phyloP scores from a whole-genome alignment of 108 stramenopile genomes.

The Cyclostephanos invisitatus region DNA sequence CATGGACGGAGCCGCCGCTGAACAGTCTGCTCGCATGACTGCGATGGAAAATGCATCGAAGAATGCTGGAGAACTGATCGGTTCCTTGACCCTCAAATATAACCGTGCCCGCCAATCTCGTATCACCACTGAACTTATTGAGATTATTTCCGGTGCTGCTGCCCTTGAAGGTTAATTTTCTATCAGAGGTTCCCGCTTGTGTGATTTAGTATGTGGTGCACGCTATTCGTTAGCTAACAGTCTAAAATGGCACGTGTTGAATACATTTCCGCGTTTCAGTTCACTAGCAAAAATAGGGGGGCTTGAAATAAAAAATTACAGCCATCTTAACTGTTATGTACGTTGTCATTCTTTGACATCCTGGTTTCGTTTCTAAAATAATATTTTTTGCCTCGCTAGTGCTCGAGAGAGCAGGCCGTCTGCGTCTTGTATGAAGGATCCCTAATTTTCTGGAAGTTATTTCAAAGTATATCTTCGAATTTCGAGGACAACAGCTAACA shows the following conservation, averaged over 20 bases:
- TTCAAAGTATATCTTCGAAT: neutral
- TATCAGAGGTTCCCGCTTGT: neutral
- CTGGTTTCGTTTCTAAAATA: neutral
- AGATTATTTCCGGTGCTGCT: conserved; percentile 99
- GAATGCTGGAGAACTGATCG: conserved; percentile 99
- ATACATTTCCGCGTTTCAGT: neutral
- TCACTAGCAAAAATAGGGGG: neutral
- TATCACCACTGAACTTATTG: conserved; percentile 99
- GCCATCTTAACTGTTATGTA: no score
- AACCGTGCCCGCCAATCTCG: conserved; percentile 99
- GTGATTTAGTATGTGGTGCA: neutral
- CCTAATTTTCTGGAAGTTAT: no score
- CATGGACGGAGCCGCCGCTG: conserved; percentile 97
- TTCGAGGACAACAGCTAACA: no score
- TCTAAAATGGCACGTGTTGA: neutral
- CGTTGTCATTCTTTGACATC: no score
- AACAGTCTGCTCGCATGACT: conserved; percentile 99
- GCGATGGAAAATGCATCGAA: conserved; percentile 99
- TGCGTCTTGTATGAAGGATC: no score
- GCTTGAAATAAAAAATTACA: no score
- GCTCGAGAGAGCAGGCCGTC: no score
- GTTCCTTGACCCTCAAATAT: conserved; percentile 95
- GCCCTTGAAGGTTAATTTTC: conserved; percentile 87
- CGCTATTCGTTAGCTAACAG: neutral
- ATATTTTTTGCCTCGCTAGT: neutral